Percentiles rank a stretch among this genome's conserved stretches.
Evolutionary conservation across 1,284 basidiomycete species (phyloP).

Genomic region (Pterulicium gracile): DNA sequence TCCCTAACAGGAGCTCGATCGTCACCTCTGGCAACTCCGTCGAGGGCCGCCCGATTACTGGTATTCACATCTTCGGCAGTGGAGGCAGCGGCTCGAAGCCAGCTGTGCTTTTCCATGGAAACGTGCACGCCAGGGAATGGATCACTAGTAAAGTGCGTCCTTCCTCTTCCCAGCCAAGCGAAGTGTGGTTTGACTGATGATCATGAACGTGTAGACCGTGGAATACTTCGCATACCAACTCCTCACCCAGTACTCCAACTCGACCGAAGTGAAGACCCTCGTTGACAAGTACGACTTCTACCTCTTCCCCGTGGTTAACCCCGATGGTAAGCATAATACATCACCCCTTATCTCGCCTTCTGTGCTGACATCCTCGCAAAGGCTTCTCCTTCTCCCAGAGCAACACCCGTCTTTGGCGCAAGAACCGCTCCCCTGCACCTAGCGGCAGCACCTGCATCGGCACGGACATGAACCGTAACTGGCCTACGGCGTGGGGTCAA

Average conservation of each 20-base stretch:
- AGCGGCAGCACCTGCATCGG: neutral
- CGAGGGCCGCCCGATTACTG: neutral
- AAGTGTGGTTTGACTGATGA: neutral
- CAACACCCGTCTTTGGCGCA: slow-evolving; percentile 1
- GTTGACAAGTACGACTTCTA: neutral
- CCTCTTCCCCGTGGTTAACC: slow-evolving; percentile 1
- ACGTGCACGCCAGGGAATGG: slow-evolving; percentile 2
- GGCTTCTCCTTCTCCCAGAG: slow-evolving; percentile 1
- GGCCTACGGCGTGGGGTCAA: neutral
- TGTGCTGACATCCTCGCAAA: neutral
- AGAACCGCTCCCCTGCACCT: neutral
- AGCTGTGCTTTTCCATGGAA: neutral
- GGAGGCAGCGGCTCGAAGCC: neutral
- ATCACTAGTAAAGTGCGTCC: neutral
- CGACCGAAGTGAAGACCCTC: neutral
- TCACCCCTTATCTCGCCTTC: neutral
- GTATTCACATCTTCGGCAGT: neutral
- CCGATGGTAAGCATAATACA: neutral
- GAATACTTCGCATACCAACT: slow-evolving; percentile 1
- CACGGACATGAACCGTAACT: neutral
- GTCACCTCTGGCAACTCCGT: neutral
- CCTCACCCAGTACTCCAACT: neutral
- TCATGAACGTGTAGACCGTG: neutral
- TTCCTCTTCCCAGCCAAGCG: neutral
- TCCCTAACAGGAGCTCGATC: neutral